Base-by-base conservation (phyloP, 2,329 filamentous ascomycete genomes). In the Arthrobotrys conoides region DNA sequence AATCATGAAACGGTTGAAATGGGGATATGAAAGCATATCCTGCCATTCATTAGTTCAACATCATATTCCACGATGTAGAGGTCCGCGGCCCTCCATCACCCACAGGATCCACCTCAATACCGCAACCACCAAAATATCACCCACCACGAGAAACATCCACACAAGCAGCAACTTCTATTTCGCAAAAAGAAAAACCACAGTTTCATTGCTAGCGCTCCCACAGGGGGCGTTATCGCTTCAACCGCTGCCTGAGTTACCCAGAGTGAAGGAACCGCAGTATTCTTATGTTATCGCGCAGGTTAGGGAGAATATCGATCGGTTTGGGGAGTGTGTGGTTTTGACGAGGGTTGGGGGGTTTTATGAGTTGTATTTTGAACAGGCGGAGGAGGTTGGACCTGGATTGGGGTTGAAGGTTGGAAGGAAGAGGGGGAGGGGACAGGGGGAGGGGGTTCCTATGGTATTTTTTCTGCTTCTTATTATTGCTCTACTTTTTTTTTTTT, bases 321-420 rank as follows among this genome's bases (percentile, higher is more conserved):
- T 97, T 85, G 89, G 91, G 82, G 93, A 96, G 82, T 98, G 95
- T 85, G 92, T 99, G 46, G 85, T 99, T 6, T 86, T 99, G 76
- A 99, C 96, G 3, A 90, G 95, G 71, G 94, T 99, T 30, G 96
- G 96, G 71, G 91, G 94, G 77, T 99, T 99, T 85, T 99, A 98
- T 85, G 96, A 99, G 88, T 87, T 99, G 75, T 99, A 99, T 85
- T 96, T 98, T 84, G 92, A 97, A 82, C 94, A 99, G 84, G 96
- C 96, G 10, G 92, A 97, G 75, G 91, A 97, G 83, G 92, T 92
- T 84, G 95, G 92, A 0, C 92, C 94, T 0, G 86, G 97, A 53
- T 87, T 99, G 80, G 96, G 94, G 82, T 86, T 99, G 83, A 98
- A 97, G 84, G 90, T 97, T 69, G 91, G 92, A 1, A 89, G 89